Base-by-base conservation (phyloP, 208 protist species). In the Leishmania tropica region DNA sequence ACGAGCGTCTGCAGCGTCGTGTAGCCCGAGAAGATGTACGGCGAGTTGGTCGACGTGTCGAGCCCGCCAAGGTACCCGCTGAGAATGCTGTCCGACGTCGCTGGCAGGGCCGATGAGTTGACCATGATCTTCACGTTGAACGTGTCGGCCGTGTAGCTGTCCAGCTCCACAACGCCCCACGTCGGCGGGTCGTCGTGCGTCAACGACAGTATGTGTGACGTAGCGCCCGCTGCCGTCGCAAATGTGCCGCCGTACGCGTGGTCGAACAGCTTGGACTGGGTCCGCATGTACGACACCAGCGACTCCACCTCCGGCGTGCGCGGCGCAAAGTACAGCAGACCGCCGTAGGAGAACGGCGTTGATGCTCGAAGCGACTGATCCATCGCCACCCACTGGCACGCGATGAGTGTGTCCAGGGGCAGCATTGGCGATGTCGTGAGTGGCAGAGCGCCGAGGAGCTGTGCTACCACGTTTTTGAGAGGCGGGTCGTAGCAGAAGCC, bases 371-470 rank as follows among this genome's bases (percentile, higher is more conserved):
- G 68, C 4, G 13, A 53, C 8, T 76, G 67, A 24, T 85, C 83
- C 73, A 85, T 85, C 71, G 74, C 76, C 19, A 87, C n/a, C 89
- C 92, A 95, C 53, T 95, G 86, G 3, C 88, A 40, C 28, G 84
- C 78, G 24, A 93, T 87, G 42, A 93, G 85, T 42, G 88, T 85
- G 74, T 95, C 89, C 60, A 95, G 84, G 4, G 84, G 82, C 3
- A 85, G 79, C 10, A 85, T 73, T 3, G 79, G 77, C 11, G 82
- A 47, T 4, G 89, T 76, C 5, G 51, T 28, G 31, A 28, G 4
- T 19, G 73, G 28, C 19, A 77, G 70, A 3, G 45, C 11, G 4
- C 60, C 47, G 19, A 56, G 31, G 3, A 73, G 45, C 5, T 60
- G n/a, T n/a, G 56, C 19, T 62, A 62, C 1, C 19, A n/a, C 19